These are phyloP conservation scores for Penicillium olsonii DNA, from an alignment of 2,329 filamentous ascomycete species.

Conservation along the genomic window DNA sequence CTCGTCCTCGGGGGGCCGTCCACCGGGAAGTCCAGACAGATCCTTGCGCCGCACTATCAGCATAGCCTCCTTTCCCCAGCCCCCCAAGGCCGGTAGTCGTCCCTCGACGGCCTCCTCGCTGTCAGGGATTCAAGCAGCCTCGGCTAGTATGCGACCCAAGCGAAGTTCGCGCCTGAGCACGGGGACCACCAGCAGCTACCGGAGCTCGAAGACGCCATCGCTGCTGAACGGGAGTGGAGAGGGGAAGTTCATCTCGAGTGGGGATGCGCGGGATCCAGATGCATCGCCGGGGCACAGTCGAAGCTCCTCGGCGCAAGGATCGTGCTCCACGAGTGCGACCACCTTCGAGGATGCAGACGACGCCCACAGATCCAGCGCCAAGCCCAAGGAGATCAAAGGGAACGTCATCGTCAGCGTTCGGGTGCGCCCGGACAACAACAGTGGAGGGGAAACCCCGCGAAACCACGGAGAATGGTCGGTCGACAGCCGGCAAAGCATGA, in stretches of 20 bases:
- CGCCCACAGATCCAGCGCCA: conserved; percentile 32
- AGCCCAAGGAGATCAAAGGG: conserved; percentile 74
- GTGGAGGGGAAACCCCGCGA: conserved; percentile 60
- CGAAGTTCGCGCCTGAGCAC: conserved; percentile 61
- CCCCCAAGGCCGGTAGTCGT: conserved; percentile 70
- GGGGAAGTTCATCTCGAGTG: conserved; percentile 68
- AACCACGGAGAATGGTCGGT: conserved; percentile 88
- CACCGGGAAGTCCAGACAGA: conserved; percentile 59
- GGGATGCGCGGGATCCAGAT: conserved; percentile 68
- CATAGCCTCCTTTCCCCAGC: conserved; percentile 91
- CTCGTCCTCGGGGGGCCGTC: conserved; percentile 57
- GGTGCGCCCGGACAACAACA: conserved; percentile 74
- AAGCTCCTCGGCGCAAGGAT: conserved; percentile 88
- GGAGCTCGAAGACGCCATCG: conserved; percentile 63
- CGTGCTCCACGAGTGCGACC: conserved; percentile 86
- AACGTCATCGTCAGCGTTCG: conserved; percentile 96
- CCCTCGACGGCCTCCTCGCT: conserved; percentile 58
- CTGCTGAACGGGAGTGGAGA: conserved; percentile 78
- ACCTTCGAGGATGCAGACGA: conserved; percentile 81
- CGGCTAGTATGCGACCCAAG: conserved; percentile 48
- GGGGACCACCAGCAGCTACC: conserved; percentile 53
- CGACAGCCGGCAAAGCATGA: conserved; percentile 76
- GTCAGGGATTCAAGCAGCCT: conserved; percentile 36
- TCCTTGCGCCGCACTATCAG: conserved; percentile 84
- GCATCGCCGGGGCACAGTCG: conserved; percentile 85